Evolutionary conservation across 2,329 filamentous ascomycete species (phyloP), one percentile per base, ranked within the genome.

Genomic region (Ophioceras dolichostomum): DNA sequence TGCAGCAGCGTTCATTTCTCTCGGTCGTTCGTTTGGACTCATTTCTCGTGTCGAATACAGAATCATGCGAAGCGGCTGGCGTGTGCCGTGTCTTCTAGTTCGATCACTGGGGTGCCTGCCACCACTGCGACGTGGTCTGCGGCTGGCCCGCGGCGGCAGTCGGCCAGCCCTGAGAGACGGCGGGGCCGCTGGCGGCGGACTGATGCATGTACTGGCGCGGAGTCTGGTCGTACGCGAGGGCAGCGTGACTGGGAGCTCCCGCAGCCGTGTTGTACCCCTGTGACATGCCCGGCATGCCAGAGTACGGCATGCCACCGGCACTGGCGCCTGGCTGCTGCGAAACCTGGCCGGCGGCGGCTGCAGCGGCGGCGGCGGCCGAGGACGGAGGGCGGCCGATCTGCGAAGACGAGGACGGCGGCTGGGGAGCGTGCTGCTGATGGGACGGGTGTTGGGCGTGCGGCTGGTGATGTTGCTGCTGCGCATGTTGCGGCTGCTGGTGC

Each of bases 191-290:
- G 4, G 76, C 57, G 47, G 68, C 58, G 56, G 70, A 61, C 58
- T 77, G 67, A 49, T 80, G 76, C 73, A 86, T 71, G 60, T 80
- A 81, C 50, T 78, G 72, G 37, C 76, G 65, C 4, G 73, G 70
- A 1, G 73, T 76, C 56, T 78, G 74, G 33, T 81, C 76, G 20
- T 73, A 59, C 14, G 71, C 78, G 49, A 79, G 71, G 36, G 65
- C 66, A n/a, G n/a, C n/a, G 47, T 76, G 72, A 7, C 66, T 62
- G 19, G 68, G 62, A n/a, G 62, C 60, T 19, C 66, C 60, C 7
- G 34, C 17, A 13, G 26, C 34, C 10, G 34, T 36, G 13, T 21
- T 35, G 48, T 76, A 76, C 26, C 65, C 64, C 48, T 79, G 77
- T 24, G 64, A 63, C 56, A 80, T 68, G 30, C 67, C 66, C 29